Evolutionary conservation across 768 basidiomycete species (phyloP).

Genomic region (Auricularia auricula-judae): DNA sequence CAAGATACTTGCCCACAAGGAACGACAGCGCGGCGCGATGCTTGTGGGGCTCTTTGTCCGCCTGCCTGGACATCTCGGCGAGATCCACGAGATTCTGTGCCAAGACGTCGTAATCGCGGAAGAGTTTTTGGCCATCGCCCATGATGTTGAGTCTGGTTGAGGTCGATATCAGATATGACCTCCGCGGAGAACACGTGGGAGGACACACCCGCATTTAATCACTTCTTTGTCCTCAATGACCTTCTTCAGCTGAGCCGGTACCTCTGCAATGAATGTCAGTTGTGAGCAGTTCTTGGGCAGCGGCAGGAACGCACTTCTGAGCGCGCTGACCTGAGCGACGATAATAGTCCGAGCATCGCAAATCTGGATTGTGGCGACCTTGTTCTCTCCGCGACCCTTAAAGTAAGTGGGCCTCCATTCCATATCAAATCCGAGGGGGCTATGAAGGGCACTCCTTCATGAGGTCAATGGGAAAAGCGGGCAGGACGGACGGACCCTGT

Average conservation of each 20-base stretch:
- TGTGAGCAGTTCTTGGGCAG: too few relatives aligned
- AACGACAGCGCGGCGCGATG: constrained; percentile 26
- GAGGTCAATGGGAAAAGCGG: too few relatives aligned
- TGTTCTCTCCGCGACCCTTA: constrained; percentile 21
- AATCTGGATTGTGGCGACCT: constrained; percentile 36
- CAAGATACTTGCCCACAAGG: constrained; percentile 32
- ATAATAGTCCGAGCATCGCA: constrained; percentile 32
- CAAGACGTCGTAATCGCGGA: constrained; percentile 34
- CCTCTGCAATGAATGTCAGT: background rate
- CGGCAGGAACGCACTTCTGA: constrained; percentile 27
- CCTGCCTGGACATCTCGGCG: constrained; percentile 28
- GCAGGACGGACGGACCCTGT: constrained; percentile 21
- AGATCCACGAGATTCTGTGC: constrained; percentile 35
- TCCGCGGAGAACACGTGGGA: constrained; percentile 13
- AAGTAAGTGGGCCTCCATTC: constrained; percentile 34
- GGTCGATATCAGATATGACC: background rate
- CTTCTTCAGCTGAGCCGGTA: constrained; percentile 20
- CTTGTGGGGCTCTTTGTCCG: constrained; percentile 18
- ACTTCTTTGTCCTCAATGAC: constrained; percentile 31
- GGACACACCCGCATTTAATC: constrained; percentile 38
- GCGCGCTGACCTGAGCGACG: constrained; percentile 36
- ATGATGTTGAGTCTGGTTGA: background rate
- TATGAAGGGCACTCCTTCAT: constrained; percentile 7
- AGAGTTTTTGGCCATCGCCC: constrained; percentile 42
- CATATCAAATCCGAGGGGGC: constrained; percentile 40